phyloP scores from a whole-genome alignment of 2,329 filamentous ascomycete genomes.

The Chaetomium sp. region DNA sequence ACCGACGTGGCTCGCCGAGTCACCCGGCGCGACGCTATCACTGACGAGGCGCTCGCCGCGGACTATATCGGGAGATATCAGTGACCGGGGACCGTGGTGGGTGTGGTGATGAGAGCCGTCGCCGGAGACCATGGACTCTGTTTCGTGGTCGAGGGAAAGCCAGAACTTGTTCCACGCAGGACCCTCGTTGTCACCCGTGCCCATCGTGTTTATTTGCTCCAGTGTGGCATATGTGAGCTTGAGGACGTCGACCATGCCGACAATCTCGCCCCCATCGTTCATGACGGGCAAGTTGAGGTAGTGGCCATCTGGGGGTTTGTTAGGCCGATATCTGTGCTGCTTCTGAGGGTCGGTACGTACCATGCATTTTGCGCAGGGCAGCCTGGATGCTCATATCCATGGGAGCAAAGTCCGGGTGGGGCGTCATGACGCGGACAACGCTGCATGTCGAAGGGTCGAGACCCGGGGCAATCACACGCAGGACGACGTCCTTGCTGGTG shows the following conservation, averaged over 20 bases:
- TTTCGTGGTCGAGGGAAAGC: conserved; percentile 92
- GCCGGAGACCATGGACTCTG: conserved; percentile 94
- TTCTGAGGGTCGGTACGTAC: conserved; percentile 52
- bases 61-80: conserved; percentile 77
- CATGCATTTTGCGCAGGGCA: conserved; percentile 98
- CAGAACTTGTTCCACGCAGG: conserved; percentile 99
- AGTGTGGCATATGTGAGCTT: conserved; percentile 98
- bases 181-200: conserved; percentile 82
- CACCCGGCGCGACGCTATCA: conserved; percentile 87
- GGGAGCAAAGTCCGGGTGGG: conserved; percentile 96
- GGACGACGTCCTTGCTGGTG: conserved; percentile 97
- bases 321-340: conserved; percentile 28
- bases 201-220: conserved; percentile 97
- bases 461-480: conserved; percentile 95
- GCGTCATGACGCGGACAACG: conserved; percentile 98
- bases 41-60: conserved; percentile 67
- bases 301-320: conserved; percentile 72
- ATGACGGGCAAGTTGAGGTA: conserved; percentile 98
- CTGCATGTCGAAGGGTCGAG: conserved; percentile 94
- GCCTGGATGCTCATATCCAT: conserved; percentile 99
- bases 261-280: conserved; percentile 95
- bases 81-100: conserved; percentile 69
- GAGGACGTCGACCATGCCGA: conserved; percentile 98
- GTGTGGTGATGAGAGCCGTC: conserved; percentile 76
- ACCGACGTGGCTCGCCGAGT: conserved; percentile 92